Evolutionary conservation across 2,329 filamentous ascomycete species (phyloP), one percentile per base, ranked within the genome.

Genomic region (Cladosporium sp.): DNA sequence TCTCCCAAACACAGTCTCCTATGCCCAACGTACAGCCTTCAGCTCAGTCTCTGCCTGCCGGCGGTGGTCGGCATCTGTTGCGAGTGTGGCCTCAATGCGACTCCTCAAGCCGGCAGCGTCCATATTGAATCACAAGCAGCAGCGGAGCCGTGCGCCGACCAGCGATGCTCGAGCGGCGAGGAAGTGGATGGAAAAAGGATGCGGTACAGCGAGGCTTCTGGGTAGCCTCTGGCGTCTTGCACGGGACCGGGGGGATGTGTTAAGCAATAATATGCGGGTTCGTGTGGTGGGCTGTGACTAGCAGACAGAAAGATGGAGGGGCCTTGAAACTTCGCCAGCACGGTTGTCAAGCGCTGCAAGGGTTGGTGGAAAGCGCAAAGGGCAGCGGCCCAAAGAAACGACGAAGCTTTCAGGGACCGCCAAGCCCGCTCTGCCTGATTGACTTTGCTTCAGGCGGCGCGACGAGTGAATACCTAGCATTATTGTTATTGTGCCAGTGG

Each of bases 41-140:
- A 95, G 85, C 80, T 94, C 89, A 72, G 90, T 81, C 83, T 95
- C 91, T 77, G 91, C 90, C 79, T 88, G 85, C 77, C 89, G 87
- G 80, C 91, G 86, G 78, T 86, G 86, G 76, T 92, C 90, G 75
- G 89, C 86, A 80, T 92, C 89, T 72, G 88, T 79, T 76, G 89
- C 88, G 78, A 93, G 87, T 72, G 90, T 93, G 76, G 89, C 88
- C 78, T 88, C 85, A 76, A 94, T 89, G 82, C 91, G 89, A 83
- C 86, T 88, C 82, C 91, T 86, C 79, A 94, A 84, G 78, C 86
- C 86, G 78, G 86, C 84, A 79, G 86, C 86, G 84, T 93, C 90
- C 91, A 93, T 93, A 78, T 76, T 70, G 65, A 55, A 33, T 23
- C 29, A 31, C 50, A 44, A 63, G 33, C 61, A 56, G 50, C 49